Conservation (phyloP, 83 land plant species). For the Picea mariana region DNA sequence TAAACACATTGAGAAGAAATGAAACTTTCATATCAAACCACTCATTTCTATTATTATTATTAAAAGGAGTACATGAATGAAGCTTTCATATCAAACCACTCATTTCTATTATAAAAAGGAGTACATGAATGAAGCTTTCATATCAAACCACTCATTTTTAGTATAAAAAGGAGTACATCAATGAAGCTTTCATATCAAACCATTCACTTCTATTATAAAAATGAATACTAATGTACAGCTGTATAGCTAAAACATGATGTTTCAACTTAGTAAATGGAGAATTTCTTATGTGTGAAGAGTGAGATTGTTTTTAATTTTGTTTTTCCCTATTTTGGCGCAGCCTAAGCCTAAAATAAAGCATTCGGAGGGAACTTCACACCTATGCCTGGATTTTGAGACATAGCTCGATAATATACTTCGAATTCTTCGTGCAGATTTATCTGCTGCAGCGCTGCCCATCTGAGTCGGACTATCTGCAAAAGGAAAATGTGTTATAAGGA, state of each 20-base stretch:
- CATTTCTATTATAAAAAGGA: too few species aligned
- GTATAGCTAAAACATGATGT: background rate
- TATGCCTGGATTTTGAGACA: constrained; percentile 92
- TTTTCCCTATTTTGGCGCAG: constrained; percentile 41
- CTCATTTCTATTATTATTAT: too few species aligned
- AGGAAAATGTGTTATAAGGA: background rate
- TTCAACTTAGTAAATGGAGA: background rate
- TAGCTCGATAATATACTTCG: constrained; percentile 29
- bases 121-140: too few species aligned
- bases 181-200: too few species aligned
- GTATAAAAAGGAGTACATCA: too few species aligned
- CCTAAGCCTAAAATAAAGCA: constrained; percentile 95
- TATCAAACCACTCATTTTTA: too few species aligned
- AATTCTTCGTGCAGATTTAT: background rate
- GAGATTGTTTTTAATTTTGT: background rate
- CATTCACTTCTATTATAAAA: too few species aligned
- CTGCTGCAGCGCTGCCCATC: background rate
- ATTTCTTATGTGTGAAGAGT: background rate
- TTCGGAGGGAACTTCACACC: constrained; percentile 96
- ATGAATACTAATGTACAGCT: too few species aligned
- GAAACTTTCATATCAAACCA: background rate
- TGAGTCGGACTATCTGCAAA: background rate
- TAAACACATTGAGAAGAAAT: background rate
- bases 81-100: too few species aligned
- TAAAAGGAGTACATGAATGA: too few species aligned